Base-by-base conservation (phyloP, 2,329 filamentous ascomycete species). In the Emmonsiellopsis sp. region DNA sequence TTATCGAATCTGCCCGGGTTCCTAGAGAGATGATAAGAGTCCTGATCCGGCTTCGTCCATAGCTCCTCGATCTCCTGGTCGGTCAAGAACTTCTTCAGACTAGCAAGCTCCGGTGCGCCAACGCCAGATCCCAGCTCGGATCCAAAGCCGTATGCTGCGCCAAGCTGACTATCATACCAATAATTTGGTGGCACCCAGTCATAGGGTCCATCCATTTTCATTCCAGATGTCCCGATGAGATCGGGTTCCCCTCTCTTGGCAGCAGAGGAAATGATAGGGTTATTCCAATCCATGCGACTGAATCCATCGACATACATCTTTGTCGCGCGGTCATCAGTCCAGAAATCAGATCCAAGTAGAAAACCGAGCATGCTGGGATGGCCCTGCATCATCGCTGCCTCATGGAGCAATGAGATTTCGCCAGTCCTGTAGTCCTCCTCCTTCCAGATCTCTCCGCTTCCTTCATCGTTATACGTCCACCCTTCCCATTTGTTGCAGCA, bases 401-500 rank as follows among this genome's bases (percentile, higher is more conserved):
- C 82, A 55, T 85, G 81, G 0, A 71, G 67, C 75, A 84, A 82
- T 48, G 76, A 78, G 0, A 67, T 65, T 32, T 75, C 75, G 5
- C 80, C 82, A 27, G 75, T 78, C 1, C 53, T 57, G 61, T 85
- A 85, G 63, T 85, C 82, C 2, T 64, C 58, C 0, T 77, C 72
- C 0, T 63, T 66, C 80, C 81, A 85, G 51, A 65, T 66, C 3
- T 66, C 60, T 0, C 71, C 74, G 8, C 61, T 54, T 1, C 65
- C 69, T n/a, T 85, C 77, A 10, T 77, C 63, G 58, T 84, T 84
- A 63, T 84, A 83, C 48, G 61, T 63, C 81, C 81, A 85, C 0
- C 76, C 78, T 60, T 85, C 82, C 82, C 82, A 85, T 62, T 85
- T 85, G 58, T 84, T 79, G 62, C 82, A 85, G 63, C 82, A 85